These are phyloP conservation scores for Hypoxylon sp. DNA, from an alignment of 2,329 filamentous ascomycete genomes.

Conservation along the genomic window DNA sequence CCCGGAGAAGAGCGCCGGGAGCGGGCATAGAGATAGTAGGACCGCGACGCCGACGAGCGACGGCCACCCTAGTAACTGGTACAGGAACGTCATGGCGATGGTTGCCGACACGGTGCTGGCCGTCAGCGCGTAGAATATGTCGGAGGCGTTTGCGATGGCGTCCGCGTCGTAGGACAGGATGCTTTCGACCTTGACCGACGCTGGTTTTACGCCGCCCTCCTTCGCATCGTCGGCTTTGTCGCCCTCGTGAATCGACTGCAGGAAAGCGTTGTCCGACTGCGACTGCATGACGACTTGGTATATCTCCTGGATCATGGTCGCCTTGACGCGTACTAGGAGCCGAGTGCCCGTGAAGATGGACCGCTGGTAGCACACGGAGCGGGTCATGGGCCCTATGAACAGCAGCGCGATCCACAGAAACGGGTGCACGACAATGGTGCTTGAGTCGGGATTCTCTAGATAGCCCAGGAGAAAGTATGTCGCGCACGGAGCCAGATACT, in stretches of 20 bases:
- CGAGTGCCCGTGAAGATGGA: not conserved
- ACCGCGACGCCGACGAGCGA: not conserved
- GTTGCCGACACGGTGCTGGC: not conserved
- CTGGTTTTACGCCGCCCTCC: not conserved
- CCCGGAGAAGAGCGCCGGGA: not conserved
- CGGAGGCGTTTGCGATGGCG: not conserved
- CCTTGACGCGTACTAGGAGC: not conserved
- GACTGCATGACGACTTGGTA: not conserved
- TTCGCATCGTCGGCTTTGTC: not conserved
- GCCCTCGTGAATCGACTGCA: not conserved
- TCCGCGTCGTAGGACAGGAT: not conserved
- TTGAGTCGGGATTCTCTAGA: constrained; percentile 34
- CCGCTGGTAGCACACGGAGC: not conserved
- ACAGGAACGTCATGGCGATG: not conserved
- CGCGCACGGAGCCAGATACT: constrained; percentile 28
- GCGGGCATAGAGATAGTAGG: not conserved
- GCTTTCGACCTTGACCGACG: not conserved
- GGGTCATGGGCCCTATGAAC: constrained; percentile 44
- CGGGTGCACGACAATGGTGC: constrained; percentile 27
- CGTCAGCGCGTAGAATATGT: not conserved
- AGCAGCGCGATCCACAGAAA: constrained; percentile 45
- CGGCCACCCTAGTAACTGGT: not conserved
- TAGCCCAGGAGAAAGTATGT: constrained; percentile 31
- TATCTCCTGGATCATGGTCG: not conserved
- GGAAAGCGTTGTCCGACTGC: not conserved